phyloP scores from a whole-genome alignment of 2,329 filamentous ascomycete genomes.

The Sporothrix globosa region DNA sequence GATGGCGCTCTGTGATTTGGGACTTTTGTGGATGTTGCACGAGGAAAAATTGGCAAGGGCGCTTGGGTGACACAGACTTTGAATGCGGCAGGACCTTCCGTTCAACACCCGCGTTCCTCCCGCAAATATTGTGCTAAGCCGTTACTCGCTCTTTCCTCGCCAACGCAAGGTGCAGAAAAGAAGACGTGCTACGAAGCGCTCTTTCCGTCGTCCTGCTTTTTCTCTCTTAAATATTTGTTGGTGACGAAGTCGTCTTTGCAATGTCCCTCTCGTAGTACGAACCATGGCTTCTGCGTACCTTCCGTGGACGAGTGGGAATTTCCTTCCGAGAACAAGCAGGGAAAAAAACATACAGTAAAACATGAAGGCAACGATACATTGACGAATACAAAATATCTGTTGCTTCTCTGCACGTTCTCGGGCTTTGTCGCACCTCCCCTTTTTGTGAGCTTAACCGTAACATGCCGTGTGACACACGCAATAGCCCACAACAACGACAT shows the following conservation, averaged over 20 bases:
- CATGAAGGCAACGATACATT: not conserved
- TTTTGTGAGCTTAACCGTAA: not conserved
- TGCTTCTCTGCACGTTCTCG: not conserved
- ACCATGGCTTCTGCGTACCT: not conserved
- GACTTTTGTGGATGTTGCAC: not conserved
- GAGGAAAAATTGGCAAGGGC: constrained; percentile 11
- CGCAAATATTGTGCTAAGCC: not conserved
- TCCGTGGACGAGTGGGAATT: not conserved
- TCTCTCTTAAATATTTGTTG: not conserved
- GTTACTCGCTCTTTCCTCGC: not conserved
- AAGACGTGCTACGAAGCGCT: constrained; percentile 4
- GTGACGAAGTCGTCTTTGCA: not conserved
- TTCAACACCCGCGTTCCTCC: constrained; percentile 4
- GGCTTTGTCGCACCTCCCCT: constrained; percentile 4
- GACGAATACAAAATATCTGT: not conserved
- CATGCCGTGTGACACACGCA: constrained; percentile 20
- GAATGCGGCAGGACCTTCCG: constrained; percentile 10
- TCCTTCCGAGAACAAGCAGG: not conserved
- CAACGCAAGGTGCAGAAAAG: not conserved
- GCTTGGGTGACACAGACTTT: constrained; percentile 19
- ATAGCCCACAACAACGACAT: constrained; percentile 2
- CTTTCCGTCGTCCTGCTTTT: not conserved
- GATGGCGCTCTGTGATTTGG: not conserved
- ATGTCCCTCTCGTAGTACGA: not conserved
- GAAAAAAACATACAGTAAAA: not conserved